Evolutionary conservation across 2,329 filamentous ascomycete genomes (phyloP).

Genomic region (Penicillium sp.): DNA sequence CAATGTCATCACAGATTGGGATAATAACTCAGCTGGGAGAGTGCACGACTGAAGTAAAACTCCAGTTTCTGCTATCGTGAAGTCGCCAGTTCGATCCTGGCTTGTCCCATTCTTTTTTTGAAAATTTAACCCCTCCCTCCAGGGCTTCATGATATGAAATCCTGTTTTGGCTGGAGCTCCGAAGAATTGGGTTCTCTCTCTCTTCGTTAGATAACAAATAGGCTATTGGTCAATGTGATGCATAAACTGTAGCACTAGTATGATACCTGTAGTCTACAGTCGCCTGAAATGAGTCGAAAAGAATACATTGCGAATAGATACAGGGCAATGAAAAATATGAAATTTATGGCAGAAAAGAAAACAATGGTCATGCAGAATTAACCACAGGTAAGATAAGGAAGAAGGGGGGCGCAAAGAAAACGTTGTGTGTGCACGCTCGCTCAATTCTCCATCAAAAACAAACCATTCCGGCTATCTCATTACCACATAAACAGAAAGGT

Average conservation of each 20-base stretch:
- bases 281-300: background rate
- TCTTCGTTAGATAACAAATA: background rate
- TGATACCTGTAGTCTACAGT: background rate
- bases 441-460: constrained; percentile 28
- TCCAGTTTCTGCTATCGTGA: constrained; percentile 9
- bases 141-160: background rate
- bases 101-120: constrained; percentile 6
- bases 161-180: background rate
- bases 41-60: constrained; percentile 9
- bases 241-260: no score
- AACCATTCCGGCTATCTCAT: constrained; percentile 25
- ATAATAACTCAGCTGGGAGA: constrained; percentile 9
- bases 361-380: constrained; percentile 27
- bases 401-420: constrained; percentile 16
- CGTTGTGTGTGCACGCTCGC: constrained; percentile 28
- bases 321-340: constrained; percentile 17
- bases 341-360: constrained; percentile 18
- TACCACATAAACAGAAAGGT: constrained; percentile 25
- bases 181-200: no score
- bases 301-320: constrained; percentile 27
- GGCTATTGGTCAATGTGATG: background rate
- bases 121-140: background rate
- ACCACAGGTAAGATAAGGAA: constrained; percentile 14
- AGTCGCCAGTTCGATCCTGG: constrained; percentile 8
- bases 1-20: background rate